phyloP scores from a whole-genome alignment of 1,284 basidiomycete genomes.

The Neonothopanus nambi region DNA sequence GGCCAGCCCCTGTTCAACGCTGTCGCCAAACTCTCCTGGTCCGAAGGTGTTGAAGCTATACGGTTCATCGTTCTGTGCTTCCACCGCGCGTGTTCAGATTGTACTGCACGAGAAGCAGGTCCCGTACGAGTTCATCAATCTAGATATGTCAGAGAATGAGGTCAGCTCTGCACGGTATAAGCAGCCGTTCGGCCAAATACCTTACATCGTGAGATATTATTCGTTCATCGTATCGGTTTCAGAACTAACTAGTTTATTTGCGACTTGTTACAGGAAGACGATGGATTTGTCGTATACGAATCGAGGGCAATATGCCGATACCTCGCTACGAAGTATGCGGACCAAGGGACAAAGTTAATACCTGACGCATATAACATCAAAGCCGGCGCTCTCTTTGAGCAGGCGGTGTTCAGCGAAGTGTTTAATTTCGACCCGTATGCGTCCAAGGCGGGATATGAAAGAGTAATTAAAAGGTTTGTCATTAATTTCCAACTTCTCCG shows the following conservation, averaged over 20 bases:
- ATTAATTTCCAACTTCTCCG: background rate
- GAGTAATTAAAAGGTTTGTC: constrained; percentile 35
- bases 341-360: constrained; percentile 29
- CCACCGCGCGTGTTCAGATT: constrained; percentile 41
- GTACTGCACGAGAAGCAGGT: constrained; percentile 50
- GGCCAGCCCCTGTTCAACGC: background rate
- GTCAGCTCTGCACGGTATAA: constrained; percentile 24
- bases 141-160: constrained; percentile 24
- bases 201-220: constrained; percentile 40
- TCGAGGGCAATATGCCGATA: constrained; percentile 37
- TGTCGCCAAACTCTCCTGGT: background rate
- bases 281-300: constrained; percentile 39
- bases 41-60: constrained; percentile 49
- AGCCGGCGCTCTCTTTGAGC: constrained; percentile 42
- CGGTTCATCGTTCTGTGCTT: constrained; percentile 42
- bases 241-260: background rate
- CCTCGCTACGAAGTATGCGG: constrained; percentile 31
- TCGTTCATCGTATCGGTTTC: background rate
- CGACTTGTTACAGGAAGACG: constrained; percentile 36
- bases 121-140: constrained; percentile 43
- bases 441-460: constrained; percentile 35
- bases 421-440: constrained; percentile 44
- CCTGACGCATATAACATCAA: constrained; percentile 24
- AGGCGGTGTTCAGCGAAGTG: constrained; percentile 44
- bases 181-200: constrained; percentile 58